A percentile compares a stretch with the other conserved stretches of the same genome.
Conservation (phyloP, 345 rosid species). For the Psidium friedrichsthalianum region DNA sequence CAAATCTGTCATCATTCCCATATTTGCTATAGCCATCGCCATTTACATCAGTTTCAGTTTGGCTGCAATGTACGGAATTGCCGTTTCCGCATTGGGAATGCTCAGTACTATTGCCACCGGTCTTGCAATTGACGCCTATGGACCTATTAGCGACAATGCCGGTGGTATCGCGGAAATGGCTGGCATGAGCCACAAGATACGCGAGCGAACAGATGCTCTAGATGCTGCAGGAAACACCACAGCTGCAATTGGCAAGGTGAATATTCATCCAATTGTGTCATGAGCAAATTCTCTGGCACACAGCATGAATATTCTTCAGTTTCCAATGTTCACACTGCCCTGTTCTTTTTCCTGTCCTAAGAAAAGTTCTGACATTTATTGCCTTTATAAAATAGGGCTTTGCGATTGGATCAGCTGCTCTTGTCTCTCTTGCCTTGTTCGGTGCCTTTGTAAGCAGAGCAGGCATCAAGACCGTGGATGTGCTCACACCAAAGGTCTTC, state of each 20-base stretch:
- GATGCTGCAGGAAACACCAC: constrained; percentile 72
- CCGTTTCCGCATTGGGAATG: constrained; percentile 60
- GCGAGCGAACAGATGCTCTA: constrained; percentile 51
- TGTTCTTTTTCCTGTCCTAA: not conserved
- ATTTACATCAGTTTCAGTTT: constrained; percentile 55
- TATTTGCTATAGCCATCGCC: constrained; percentile 48
- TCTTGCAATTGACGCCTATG: constrained; percentile 59
- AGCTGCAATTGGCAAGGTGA: constrained; percentile 73
- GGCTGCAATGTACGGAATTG: constrained; percentile 76
- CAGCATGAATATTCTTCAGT: not conserved
- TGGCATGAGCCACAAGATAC: constrained; percentile 54
- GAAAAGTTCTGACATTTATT: not conserved
- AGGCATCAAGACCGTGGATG: constrained; percentile 43
- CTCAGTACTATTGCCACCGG: constrained; percentile 60
- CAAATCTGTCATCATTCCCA: constrained; percentile 61
- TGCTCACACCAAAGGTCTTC: constrained; percentile 61
- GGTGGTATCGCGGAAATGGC: constrained; percentile 70
- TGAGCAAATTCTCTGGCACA: not conserved
- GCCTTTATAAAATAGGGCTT: constrained; percentile 31
- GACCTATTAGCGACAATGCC: constrained; percentile 64
- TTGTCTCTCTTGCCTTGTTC: constrained; percentile 58
- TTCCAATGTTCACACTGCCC: not conserved
- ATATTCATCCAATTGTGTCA: not conserved
- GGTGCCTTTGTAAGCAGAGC: constrained; percentile 69
- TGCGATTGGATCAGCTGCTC: constrained; percentile 70